Conservation (phyloP, 768 basidiomycete species). For the Suillus subalutaceus region DNA sequence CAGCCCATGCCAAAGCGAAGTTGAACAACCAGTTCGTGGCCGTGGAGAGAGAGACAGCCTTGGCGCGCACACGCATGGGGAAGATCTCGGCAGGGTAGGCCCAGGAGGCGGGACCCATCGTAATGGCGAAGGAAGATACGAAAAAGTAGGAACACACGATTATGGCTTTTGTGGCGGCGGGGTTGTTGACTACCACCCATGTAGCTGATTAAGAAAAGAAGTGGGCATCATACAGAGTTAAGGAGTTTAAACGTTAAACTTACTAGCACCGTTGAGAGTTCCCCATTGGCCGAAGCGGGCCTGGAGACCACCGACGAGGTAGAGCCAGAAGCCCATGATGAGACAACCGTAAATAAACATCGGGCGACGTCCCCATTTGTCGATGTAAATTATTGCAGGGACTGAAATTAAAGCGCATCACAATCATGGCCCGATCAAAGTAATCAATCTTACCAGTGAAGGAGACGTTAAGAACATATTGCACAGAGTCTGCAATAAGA, state of each 20-base stretch:
- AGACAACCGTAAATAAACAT: constrained; percentile 68
- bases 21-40: constrained; percentile 68
- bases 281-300: constrained; percentile 69
- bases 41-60: constrained; percentile 49
- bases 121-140: constrained; percentile 74
- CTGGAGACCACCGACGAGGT: constrained; percentile 77
- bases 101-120: constrained; percentile 79
- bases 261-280: constrained; percentile 39
- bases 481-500: constrained; percentile 75
- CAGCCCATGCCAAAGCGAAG: constrained; percentile 74
- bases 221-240: background rate
- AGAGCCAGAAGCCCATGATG: constrained; percentile 77
- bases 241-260: constrained; percentile 7
- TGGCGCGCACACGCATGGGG: constrained; percentile 69
- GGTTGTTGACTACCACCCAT: constrained; percentile 64
- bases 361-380: constrained; percentile 79
- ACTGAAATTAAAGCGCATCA: constrained; percentile 19
- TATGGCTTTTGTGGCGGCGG: constrained; percentile 63
- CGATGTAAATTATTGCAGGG: constrained; percentile 64
- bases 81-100: constrained; percentile 76
- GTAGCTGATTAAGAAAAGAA: constrained; percentile 31
- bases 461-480: constrained; percentile 46
- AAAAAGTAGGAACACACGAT: constrained; percentile 80
- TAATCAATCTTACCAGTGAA: constrained; percentile 33
- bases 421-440: constrained; percentile 1